Evolutionary conservation across 164 flowering plant genomes (phyloP).

Genomic region (Vitis amurensis): DNA sequence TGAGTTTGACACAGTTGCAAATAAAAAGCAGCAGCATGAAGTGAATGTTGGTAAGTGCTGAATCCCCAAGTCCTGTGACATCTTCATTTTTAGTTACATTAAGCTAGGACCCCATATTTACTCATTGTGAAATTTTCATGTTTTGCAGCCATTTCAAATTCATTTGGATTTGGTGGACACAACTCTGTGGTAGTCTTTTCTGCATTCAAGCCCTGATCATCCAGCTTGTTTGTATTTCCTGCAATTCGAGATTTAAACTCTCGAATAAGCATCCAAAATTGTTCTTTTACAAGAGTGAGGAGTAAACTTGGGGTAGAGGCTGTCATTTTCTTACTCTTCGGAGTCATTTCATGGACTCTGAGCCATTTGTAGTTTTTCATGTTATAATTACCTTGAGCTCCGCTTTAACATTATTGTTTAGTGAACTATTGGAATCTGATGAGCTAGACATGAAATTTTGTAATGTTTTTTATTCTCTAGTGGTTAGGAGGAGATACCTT

Average conservation of each 20-base stretch:
- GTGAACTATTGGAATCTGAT: too few relatives aligned
- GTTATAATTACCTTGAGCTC: too few relatives aligned
- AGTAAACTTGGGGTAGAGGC: too few relatives aligned
- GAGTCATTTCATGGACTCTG: too few relatives aligned
- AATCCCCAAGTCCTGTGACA: background rate
- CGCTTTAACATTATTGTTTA: too few relatives aligned
- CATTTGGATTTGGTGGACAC: slow-evolving; percentile 94
- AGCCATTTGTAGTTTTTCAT: too few relatives aligned
- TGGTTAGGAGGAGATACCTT: too few relatives aligned
- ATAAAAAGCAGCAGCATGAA: slow-evolving; percentile 80
- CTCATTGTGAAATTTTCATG: background rate
- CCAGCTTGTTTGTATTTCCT: slow-evolving; percentile 5
- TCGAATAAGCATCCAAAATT: too few relatives aligned
- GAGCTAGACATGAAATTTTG: too few relatives aligned
- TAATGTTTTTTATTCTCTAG: too few relatives aligned
- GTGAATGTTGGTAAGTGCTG: slow-evolving; percentile 80
- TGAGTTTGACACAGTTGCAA: slow-evolving; percentile 86
- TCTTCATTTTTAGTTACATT: background rate
- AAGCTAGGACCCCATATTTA: background rate
- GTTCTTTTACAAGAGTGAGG: too few relatives aligned
- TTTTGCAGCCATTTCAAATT: slow-evolving; percentile 80
- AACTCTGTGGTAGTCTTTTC: slow-evolving; percentile 89
- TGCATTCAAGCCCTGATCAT: slow-evolving; percentile 67
- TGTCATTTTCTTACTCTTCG: too few relatives aligned
- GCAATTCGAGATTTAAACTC: background rate